Evolutionary conservation across 495 filamentous ascomycete genomes (phyloP).

Genomic region (Hyphodiscus hymeniophilus): DNA sequence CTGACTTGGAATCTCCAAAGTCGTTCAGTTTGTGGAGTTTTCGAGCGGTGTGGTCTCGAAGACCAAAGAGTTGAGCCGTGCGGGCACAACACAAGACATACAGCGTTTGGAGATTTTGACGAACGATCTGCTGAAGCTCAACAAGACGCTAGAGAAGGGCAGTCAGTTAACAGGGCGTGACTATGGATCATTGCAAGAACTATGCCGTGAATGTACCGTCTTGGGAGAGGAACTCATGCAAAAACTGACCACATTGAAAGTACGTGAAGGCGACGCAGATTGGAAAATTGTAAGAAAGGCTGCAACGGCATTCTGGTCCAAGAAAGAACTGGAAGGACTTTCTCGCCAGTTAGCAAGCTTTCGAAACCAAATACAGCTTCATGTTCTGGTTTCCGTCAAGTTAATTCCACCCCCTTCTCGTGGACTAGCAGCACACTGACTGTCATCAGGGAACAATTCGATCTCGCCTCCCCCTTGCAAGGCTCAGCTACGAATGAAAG

Average conservation of each 20-base stretch:
- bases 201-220: not conserved
- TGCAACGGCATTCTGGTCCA: conserved; percentile 2
- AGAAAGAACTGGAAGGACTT: conserved; percentile 4
- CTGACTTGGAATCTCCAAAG: no score
- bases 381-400: not conserved
- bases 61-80: not conserved
- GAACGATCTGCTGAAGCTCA: no score
- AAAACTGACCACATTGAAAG: conserved; percentile 1
- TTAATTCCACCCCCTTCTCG: not conserved
- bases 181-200: not conserved
- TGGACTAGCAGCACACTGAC: not conserved
- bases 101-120: no score
- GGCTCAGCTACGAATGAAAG: no score
- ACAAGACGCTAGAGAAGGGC: no score
- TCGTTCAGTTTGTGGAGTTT: conserved; percentile 5
- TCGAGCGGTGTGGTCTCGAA: not conserved
- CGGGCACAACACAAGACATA: not conserved
- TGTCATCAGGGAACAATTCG: not conserved
- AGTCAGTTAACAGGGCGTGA: no score
- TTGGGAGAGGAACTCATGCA: not conserved
- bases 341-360: not conserved
- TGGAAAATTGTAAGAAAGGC: conserved; percentile 16
- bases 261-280: not conserved
- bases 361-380: not conserved
- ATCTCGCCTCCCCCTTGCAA: not conserved